A percentile compares a stretch with the other conserved stretches of the same genome.
Conservation (phyloP, 371 early-diverging fungal genomes). For the Apophysomyces variabilis region DNA sequence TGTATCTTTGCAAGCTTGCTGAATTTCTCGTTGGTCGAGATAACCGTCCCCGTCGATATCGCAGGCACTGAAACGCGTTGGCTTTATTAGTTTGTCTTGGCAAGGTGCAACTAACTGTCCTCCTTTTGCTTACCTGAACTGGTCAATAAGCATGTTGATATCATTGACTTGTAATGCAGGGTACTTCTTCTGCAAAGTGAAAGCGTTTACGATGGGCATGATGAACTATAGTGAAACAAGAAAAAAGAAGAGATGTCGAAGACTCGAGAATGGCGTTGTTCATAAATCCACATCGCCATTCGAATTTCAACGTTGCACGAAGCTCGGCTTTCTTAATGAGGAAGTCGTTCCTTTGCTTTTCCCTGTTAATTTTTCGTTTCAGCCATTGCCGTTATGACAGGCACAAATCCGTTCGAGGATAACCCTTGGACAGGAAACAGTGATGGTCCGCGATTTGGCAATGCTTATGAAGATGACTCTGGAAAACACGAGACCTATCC, state of each 20-base stretch:
- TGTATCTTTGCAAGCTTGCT: constrained; percentile 69
- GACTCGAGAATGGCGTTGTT: background rate
- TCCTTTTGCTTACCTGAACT: constrained; percentile 59
- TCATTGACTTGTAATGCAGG: constrained; percentile 65
- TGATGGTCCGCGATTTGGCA: background rate
- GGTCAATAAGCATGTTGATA: constrained; percentile 62
- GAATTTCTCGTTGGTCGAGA: constrained; percentile 75
- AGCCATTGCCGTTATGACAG: background rate
- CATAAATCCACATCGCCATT: background rate
- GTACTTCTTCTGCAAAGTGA: constrained; percentile 63
- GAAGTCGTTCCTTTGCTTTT: background rate
- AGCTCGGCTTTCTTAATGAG: background rate
- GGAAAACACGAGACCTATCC: background rate
- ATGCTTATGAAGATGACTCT: constrained; percentile 8
- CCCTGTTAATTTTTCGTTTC: background rate
- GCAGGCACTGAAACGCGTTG: constrained; percentile 53
- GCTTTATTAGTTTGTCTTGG: background rate
- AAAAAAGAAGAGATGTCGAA: constrained; percentile 17
- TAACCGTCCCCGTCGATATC: constrained; percentile 78
- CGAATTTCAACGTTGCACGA: background rate
- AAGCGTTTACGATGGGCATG: constrained; percentile 47
- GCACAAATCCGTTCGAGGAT: constrained; percentile 2
- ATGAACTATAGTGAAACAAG: background rate
- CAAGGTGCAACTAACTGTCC: background rate
- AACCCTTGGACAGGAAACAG: constrained; percentile 5